Percentiles rank a stretch among this genome's conserved stretches.
Evolutionary conservation across 495 filamentous ascomycete genomes (phyloP).

Genomic region (Neurospora sp.): DNA sequence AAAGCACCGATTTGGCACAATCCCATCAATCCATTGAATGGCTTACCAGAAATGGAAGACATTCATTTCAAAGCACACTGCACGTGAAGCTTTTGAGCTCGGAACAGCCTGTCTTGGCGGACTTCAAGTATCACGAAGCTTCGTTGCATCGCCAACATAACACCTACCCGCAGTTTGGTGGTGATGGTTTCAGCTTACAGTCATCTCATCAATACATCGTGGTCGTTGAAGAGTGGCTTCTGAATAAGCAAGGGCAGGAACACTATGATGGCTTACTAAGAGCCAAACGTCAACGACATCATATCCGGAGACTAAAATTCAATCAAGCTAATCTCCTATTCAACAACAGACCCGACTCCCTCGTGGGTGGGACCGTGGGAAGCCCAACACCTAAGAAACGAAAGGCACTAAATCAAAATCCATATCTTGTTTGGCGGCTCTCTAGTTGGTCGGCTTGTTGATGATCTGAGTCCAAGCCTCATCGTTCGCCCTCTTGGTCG

Average conservation of each 20-base stretch:
- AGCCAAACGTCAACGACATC: not conserved
- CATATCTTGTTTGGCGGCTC: not conserved
- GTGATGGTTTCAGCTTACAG: not conserved
- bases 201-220: not conserved
- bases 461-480: not conserved
- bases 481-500: not conserved
- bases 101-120: not conserved
- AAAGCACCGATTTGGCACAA: not conserved
- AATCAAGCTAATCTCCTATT: not conserved
- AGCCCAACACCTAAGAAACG: not conserved
- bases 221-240: not conserved
- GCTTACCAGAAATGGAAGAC: not conserved
- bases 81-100: not conserved
- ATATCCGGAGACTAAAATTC: not conserved
- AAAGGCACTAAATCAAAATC: not conserved
- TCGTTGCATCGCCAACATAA: not conserved
- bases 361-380: too few relatives aligned
- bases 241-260: not conserved
- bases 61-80: not conserved
- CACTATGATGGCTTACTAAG: not conserved
- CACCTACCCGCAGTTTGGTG: not conserved
- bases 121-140: not conserved
- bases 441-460: not conserved
- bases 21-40: not conserved
- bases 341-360: not conserved